A percentile compares a stretch with the other conserved stretches of the same genome.
These are phyloP conservation scores for Chlorociboria aeruginascens DNA, from an alignment of 495 filamentous ascomycete species.

Conservation along the genomic window DNA sequence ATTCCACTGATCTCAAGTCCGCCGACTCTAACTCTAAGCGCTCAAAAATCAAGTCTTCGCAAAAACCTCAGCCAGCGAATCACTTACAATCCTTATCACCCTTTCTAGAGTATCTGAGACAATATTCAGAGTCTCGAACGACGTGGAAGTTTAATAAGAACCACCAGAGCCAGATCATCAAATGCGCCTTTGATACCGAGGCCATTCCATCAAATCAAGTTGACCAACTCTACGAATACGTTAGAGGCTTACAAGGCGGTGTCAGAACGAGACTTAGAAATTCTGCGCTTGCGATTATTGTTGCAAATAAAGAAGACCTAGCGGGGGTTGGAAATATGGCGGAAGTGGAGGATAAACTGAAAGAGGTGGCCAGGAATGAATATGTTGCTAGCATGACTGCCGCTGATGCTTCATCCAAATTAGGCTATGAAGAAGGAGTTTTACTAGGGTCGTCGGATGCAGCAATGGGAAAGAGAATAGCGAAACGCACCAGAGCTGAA, in stretches of 20 bases:
- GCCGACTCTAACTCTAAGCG: slow-evolving; percentile 1
- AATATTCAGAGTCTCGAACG: slow-evolving; percentile 51
- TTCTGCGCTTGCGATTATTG: slow-evolving; percentile 42
- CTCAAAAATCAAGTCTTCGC: slow-evolving; percentile 12
- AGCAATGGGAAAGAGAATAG: slow-evolving; percentile 10
- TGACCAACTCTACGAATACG: slow-evolving; percentile 51
- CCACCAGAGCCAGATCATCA: slow-evolving; percentile 69
- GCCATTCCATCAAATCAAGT: slow-evolving; percentile 54
- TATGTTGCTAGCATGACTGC: slow-evolving; percentile 12
- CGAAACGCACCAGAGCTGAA: slow-evolving; percentile 17
- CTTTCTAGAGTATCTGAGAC: slow-evolving; percentile 59
- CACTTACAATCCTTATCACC: slow-evolving; percentile 27
- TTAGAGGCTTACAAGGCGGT: slow-evolving; percentile 58
- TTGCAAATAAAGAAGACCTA: slow-evolving; percentile 35
- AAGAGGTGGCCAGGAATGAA: slow-evolving; percentile 36
- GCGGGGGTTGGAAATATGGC: slow-evolving; percentile 17
- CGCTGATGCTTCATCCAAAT: slow-evolving; percentile 10
- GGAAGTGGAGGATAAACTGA: slow-evolving; percentile 3
- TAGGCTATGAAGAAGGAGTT: slow-evolving; percentile 24
- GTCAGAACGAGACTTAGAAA: slow-evolving; percentile 51
- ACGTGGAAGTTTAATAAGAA: slow-evolving; percentile 93
- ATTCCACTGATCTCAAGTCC: too few relatives aligned
- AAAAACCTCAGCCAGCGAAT: slow-evolving; percentile 25
- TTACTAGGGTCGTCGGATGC: slow-evolving; percentile 9
- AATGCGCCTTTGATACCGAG: slow-evolving; percentile 60